Conservation (phyloP, 331 rosid species). For the Ulmus americana region DNA sequence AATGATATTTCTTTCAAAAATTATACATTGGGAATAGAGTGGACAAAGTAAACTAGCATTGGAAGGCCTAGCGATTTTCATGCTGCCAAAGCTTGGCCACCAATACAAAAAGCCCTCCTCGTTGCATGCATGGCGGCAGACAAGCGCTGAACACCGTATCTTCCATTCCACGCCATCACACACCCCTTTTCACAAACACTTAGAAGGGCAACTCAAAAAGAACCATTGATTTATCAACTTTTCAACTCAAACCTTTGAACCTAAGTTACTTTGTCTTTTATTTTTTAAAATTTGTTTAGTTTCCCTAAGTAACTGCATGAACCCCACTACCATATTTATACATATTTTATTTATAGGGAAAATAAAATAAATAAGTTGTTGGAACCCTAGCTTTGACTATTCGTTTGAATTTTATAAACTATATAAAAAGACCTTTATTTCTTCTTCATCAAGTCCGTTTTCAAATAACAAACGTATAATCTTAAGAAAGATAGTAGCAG, state of each 20-base stretch:
- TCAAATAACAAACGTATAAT: slow-evolving; percentile 13
- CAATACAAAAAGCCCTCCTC: slow-evolving; percentile 30
- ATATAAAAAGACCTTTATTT: not conserved
- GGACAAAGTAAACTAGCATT: not conserved
- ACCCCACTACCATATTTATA: slow-evolving; percentile 8
- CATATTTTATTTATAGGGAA: slow-evolving; percentile 4
- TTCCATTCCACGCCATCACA: slow-evolving; percentile 49
- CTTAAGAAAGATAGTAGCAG: slow-evolving; percentile 4
- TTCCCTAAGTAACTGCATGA: slow-evolving; percentile 35
- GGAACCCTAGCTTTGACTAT: slow-evolving; percentile 36
- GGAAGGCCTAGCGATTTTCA: slow-evolving; percentile 1
- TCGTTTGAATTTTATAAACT: slow-evolving; percentile 23
- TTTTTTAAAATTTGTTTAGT: not conserved
- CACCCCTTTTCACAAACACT: slow-evolving; percentile 26
- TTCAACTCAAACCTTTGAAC: slow-evolving; percentile 24
- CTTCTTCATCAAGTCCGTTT: slow-evolving; percentile 9
- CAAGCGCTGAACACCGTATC: slow-evolving; percentile 56
- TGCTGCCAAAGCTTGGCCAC: slow-evolving; percentile 13
- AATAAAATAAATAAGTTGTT: not conserved
- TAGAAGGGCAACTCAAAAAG: slow-evolving; percentile 9
- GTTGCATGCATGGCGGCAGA: slow-evolving; percentile 66
- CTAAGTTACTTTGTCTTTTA: slow-evolving; percentile 3
- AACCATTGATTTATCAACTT: not conserved
- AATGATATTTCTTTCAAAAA: no score
- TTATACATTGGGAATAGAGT: not conserved